A percentile compares a stretch with the other conserved stretches of the same genome.
Conservation (phyloP, 805 yeast genomes). For the Zygoascus biomembranicola region DNA sequence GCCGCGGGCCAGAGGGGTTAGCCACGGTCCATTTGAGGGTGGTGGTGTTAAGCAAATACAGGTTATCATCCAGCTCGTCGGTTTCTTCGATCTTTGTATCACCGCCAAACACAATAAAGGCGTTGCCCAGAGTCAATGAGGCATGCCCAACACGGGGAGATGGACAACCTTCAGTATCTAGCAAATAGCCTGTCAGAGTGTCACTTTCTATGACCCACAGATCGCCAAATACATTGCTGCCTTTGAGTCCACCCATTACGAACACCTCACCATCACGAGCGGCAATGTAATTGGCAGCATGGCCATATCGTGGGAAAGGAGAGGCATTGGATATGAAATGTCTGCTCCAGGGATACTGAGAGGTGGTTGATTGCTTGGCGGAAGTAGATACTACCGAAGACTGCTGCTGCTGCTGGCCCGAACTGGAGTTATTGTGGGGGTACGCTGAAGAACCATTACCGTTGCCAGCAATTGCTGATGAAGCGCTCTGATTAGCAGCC, state of each 20-base stretch:
- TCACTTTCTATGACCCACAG: constrained; percentile 78
- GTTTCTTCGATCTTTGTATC: constrained; percentile 68
- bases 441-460: neutral
- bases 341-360: constrained; percentile 29
- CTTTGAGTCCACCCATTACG: constrained; percentile 92
- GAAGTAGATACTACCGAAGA: neutral
- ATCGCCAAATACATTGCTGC: constrained; percentile 88
- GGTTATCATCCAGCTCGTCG: constrained; percentile 78
- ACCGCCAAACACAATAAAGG: constrained; percentile 93
- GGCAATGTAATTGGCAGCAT: constrained; percentile 69
- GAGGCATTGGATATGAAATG: constrained; percentile 36
- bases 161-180: constrained; percentile 72
- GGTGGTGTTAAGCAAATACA: constrained; percentile 77
- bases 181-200: constrained; percentile 41
- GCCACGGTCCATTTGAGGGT: constrained; percentile 76
- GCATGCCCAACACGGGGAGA: constrained; percentile 98
- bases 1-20: constrained; percentile 64
- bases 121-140: constrained; percentile 84
- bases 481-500: neutral
- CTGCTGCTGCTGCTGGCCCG: neutral
- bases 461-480: neutral
- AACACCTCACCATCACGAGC: constrained; percentile 76
- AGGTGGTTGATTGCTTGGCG: neutral
- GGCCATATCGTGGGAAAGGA: constrained; percentile 94
- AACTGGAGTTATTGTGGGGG: neutral